Evolutionary conservation across 83 land plant genomes (phyloP).

Genomic region (Thuja plicata): DNA sequence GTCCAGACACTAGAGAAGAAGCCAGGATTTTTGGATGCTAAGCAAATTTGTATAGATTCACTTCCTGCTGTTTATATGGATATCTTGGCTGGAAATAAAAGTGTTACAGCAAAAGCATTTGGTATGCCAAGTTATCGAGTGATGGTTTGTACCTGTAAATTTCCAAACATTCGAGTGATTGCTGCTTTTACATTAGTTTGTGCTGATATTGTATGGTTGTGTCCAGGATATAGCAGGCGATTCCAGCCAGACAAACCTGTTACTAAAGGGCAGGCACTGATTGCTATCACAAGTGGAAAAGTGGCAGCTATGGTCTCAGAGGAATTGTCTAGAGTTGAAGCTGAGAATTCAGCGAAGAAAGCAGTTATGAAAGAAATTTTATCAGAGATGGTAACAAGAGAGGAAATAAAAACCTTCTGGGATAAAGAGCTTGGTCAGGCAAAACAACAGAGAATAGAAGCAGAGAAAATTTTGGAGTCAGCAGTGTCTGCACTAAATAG

Average conservation of each 20-base stretch:
- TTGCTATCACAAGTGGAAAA: conserved; percentile 75
- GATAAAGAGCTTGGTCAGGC: conserved; percentile 50
- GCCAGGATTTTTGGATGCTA: conserved; percentile 67
- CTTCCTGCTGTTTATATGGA: conserved; percentile 59
- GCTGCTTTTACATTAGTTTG: conserved; percentile 3
- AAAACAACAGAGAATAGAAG: conserved; percentile 35
- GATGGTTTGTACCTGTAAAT: neutral
- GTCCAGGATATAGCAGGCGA: conserved; percentile 76
- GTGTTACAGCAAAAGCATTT: conserved; percentile 77
- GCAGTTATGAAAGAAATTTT: conserved; percentile 66
- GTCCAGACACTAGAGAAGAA: conserved; percentile 70
- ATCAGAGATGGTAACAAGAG: conserved; percentile 52
- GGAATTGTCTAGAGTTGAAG: conserved; percentile 77
- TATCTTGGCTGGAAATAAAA: conserved; percentile 63
- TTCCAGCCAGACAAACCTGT: conserved; percentile 86
- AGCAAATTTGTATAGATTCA: conserved; percentile 40
- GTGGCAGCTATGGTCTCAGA: conserved; percentile 53
- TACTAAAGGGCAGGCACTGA: conserved; percentile 90
- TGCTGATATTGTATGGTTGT: neutral
- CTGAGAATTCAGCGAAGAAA: conserved; percentile 59
- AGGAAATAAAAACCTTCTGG: conserved; percentile 59
- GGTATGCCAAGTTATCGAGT: conserved; percentile 40
- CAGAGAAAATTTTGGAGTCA: conserved; percentile 29
- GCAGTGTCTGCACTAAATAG: conserved; percentile 46
- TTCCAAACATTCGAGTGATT: neutral